Evolutionary conservation across 305 asterid genomes (phyloP).

Genomic region (Euphrasia arctica): DNA sequence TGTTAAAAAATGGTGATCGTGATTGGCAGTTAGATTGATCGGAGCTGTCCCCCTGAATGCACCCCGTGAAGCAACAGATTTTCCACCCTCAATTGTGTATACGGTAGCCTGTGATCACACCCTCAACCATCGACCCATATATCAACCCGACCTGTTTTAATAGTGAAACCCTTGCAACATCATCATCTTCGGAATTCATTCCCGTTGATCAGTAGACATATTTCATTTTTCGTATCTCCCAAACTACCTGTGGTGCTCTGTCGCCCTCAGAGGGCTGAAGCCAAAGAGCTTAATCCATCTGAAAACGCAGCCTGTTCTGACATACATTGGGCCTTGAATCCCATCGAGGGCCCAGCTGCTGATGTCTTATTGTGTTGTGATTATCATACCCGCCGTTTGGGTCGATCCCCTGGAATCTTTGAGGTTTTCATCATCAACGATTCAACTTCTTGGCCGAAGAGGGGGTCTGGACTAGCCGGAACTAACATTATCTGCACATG

Average conservation of each 20-base stretch:
- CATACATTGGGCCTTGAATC: constrained; percentile 93
- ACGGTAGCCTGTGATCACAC: no score
- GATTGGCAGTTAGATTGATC: constrained; percentile 35
- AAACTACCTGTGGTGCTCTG: constrained; percentile 83
- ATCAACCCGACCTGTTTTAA: no score
- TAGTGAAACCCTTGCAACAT: no score
- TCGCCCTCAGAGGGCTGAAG: constrained; percentile 85
- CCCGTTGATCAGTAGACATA: no score
- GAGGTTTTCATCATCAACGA: constrained; percentile 60
- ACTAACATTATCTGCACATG: constrained; percentile 75
- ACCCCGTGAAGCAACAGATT: no score
- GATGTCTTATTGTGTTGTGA: constrained; percentile 38
- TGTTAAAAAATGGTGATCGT: constrained; percentile 65
- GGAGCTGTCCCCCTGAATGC: no score
- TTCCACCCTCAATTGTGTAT: no score
- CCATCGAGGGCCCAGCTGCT: constrained; percentile 62
- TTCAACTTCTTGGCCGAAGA: constrained; percentile 62
- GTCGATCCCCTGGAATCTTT: constrained; percentile 87
- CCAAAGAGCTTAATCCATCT: constrained; percentile 77
- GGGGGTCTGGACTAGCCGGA: constrained; percentile 67
- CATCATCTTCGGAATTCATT: no score
- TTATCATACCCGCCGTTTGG: constrained; percentile 86
- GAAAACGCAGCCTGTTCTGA: constrained; percentile 90
- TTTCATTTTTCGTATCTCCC: constrained; percentile 34
- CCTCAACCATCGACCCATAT: no score